These are phyloP conservation scores for Novymonas esmeraldas DNA, from an alignment of 208 protist genomes.

Conservation along the genomic window DNA sequence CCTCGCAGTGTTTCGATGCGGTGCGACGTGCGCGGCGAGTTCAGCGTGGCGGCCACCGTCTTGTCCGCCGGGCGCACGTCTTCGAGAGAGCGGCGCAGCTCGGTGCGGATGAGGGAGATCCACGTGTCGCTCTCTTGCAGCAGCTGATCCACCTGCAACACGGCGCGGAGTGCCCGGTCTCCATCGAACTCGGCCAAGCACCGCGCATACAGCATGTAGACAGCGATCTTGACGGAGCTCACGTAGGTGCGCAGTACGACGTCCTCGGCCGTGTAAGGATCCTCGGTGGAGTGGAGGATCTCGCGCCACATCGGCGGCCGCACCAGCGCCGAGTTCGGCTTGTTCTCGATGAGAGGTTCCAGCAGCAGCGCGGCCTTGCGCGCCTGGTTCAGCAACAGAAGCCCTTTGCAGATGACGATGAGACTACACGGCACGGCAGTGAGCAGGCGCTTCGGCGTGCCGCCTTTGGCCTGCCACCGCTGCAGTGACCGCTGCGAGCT, in stretches of 20 bases:
- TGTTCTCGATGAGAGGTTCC: conserved; percentile 88
- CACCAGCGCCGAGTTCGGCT: conserved; percentile 57
- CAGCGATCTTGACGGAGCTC: conserved; percentile 66
- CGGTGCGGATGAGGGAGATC: conserved; percentile 38
- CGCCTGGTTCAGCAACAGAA: conserved; percentile 77
- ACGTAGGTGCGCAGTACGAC: conserved; percentile 71
- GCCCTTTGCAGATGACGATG: conserved; percentile 68
- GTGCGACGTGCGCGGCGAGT: conserved; percentile 6
- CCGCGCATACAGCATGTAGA: conserved; percentile 81
- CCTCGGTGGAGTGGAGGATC: conserved; percentile 46
- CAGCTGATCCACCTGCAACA: conserved; percentile 37
- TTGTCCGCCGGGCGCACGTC: conserved; percentile 18
- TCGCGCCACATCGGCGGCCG: conserved; percentile 82
- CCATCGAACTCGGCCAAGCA: conserved; percentile 81
- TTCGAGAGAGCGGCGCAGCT: conserved; percentile 29
- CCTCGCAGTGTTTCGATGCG: conserved; percentile 15
- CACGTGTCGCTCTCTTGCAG: conserved; percentile 63
- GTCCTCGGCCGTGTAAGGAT: conserved; percentile 68
- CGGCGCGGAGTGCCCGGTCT: conserved; percentile 60
- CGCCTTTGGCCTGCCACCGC: conserved; percentile 67
- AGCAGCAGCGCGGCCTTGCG: conserved; percentile 84
- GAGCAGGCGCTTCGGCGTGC: conserved; percentile 70
- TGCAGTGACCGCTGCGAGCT: conserved; percentile 84
- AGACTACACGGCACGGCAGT: conserved; percentile 75
- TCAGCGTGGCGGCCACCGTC: conserved; percentile 1